Base-by-base conservation (phyloP, 2,329 filamentous ascomycete species). In the Hymenoscyphus fructigenus region DNA sequence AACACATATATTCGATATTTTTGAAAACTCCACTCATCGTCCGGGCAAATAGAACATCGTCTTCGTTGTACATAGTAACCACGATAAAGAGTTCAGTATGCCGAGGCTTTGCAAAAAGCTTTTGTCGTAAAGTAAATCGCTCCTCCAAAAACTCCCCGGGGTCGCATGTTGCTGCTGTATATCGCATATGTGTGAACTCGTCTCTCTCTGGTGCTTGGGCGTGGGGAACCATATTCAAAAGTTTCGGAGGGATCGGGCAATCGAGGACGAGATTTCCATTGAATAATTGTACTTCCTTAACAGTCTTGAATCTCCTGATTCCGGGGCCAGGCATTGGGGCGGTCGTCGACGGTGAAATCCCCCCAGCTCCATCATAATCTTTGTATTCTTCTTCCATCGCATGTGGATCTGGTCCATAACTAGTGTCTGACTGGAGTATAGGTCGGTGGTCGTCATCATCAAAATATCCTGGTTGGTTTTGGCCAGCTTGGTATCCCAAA, bases 31-130 rank as follows among this genome's bases (percentile, higher is more conserved):
- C 95, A 59, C 89, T 91, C 92, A 99, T 92, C 4, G 95, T 98
- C 53, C 95, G 88, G 28, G 95, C 93, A 76, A 99, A 97, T 66
- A 97, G 83, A 70, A 98, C 89, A 73, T 99, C 95, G 77, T 99
- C 94, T 75, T 99, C 95, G 75, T 99, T 99, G 82, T 99, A 99
- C 94, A 97, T 97, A 65, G 94, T 98, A 62, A 98, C 88, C 38
- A 93, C 94, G 73, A 98, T 97, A 78, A 98, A 97, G 1, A 98
- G 82, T 79, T 98, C 94, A 0, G 94, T 97, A 75, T 97, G 91
- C 62, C 94, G 85, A 3, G 92, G 90, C 78, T 97, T 97, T 64
- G 92, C 92, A 75, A 97, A 97, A 28, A 98, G 86, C 75, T 88
- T 90, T 79, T 98, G 94, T 68, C 94, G 91, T 65, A 98, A 80